Evolutionary conservation across 2,329 filamentous ascomycete genomes (phyloP).

Genomic region (Pseudogymnoascus sp.): DNA sequence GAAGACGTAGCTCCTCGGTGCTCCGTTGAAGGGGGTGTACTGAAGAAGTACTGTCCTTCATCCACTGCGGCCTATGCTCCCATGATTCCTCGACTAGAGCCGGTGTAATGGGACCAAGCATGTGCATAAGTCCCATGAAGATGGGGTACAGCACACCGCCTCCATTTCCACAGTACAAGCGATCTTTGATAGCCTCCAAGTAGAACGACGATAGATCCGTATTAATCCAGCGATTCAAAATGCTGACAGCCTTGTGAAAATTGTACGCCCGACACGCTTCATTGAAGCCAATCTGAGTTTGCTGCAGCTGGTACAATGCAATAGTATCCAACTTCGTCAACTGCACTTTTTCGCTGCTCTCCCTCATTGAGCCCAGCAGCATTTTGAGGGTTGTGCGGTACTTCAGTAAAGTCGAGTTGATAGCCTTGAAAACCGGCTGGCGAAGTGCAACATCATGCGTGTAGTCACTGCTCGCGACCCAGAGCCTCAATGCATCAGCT

Average conservation of each 20-base stretch:
- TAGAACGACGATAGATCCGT: constrained; percentile 88
- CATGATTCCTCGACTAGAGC: constrained; percentile 83
- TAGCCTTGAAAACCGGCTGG: constrained; percentile 65
- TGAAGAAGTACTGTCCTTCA: constrained; percentile 42
- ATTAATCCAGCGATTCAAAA: constrained; percentile 74
- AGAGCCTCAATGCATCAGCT: constrained; percentile 79
- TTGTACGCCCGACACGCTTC: constrained; percentile 64
- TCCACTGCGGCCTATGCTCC: constrained; percentile 63
- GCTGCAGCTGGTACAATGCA: constrained; percentile 66
- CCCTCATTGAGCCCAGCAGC: constrained; percentile 67
- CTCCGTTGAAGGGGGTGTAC: constrained; percentile 38
- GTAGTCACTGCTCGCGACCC: constrained; percentile 89
- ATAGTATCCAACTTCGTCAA: constrained; percentile 64
- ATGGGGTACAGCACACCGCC: constrained; percentile 60
- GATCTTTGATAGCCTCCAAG: constrained; percentile 85
- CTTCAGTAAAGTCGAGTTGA: constrained; percentile 74
- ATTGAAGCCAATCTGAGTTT: constrained; percentile 59
- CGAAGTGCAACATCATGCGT: constrained; percentile 82
- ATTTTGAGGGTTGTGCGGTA: constrained; percentile 88
- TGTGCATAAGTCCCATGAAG: constrained; percentile 65
- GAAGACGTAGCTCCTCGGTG: constrained; percentile 14
- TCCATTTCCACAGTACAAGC: constrained; percentile 75
- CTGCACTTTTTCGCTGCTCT: constrained; percentile 36
- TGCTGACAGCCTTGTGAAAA: constrained; percentile 70
- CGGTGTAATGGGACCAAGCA: constrained; percentile 76